Evolutionary conservation across 306 rosid species (phyloP).

Genomic region (Dryas drummondii): DNA sequence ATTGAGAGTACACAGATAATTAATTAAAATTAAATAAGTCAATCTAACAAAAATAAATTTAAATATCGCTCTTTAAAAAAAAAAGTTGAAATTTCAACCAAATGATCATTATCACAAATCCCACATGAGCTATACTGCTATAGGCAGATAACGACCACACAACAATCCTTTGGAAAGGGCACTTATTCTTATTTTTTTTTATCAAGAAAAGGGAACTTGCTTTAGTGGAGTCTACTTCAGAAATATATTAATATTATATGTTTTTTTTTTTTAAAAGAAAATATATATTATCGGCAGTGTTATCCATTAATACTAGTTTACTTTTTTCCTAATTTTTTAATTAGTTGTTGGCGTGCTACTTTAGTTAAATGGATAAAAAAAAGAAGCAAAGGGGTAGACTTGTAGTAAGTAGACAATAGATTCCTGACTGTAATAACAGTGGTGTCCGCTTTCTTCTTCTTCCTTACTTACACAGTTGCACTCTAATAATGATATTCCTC

Average conservation of each 20-base stretch:
- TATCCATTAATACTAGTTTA: not conserved
- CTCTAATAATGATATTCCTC: constrained; percentile 4
- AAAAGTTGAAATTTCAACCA: too few relatives aligned
- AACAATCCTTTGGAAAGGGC: not conserved
- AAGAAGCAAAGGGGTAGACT: not conserved
- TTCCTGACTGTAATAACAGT: not conserved
- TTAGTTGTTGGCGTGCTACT: too few relatives aligned
- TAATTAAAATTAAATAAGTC: too few relatives aligned
- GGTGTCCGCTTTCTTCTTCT: not conserved
- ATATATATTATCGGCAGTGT: too few relatives aligned
- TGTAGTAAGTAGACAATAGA: constrained; percentile 2
- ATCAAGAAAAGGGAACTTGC: not conserved
- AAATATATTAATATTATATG: not conserved
- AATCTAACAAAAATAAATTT: too few relatives aligned
- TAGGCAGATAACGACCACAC: not conserved
- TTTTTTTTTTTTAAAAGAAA: too few relatives aligned
- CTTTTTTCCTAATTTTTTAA: not conserved
- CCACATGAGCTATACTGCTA: not conserved
- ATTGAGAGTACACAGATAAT: too few relatives aligned
- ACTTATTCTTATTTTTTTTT: too few relatives aligned
- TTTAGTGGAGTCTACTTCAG: not conserved
- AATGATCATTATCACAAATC: not conserved
- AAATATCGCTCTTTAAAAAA: too few relatives aligned
- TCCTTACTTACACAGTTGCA: not conserved
- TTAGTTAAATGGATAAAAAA: not conserved